Conservation (phyloP, 352 stramenopile genomes). For the Pythium plurisporium region DNA sequence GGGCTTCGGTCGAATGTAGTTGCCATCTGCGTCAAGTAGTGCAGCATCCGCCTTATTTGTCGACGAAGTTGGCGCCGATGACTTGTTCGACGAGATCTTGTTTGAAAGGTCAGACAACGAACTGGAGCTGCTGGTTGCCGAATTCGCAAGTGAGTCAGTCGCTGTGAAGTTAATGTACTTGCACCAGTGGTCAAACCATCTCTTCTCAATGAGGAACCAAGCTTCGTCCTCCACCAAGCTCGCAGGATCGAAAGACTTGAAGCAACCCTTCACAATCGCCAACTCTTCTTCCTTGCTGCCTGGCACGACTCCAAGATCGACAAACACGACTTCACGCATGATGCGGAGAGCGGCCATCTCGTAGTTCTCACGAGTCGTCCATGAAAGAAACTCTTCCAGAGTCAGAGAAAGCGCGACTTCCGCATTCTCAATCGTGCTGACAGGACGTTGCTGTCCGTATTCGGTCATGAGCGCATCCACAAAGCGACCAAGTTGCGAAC, state of each 20-base stretch:
- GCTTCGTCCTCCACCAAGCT: conserved; percentile 75
- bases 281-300: conserved; percentile 76
- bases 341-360: conserved; percentile 75
- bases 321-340: conserved; percentile 83
- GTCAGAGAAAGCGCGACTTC: conserved; percentile 39
- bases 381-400: conserved; percentile 65
- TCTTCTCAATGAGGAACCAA: conserved; percentile 81
- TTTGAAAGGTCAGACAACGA: conserved; percentile 19
- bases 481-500: conserved; percentile 73
- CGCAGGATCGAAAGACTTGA: conserved; percentile 63
- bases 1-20: conserved; percentile 75
- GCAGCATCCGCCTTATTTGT: conserved; percentile 32
- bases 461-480: conserved; percentile 72
- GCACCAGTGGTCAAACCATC: conserved; percentile 85
- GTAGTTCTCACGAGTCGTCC: conserved; percentile 62
- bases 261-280: conserved; percentile 64
- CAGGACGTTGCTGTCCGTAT: conserved; percentile 17
- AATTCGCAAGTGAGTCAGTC: conserved; percentile 23
- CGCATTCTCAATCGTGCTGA: conserved; percentile 26
- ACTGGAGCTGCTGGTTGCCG: conserved; percentile 13
- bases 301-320: conserved; percentile 73
- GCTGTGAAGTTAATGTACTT: conserved; percentile 56
- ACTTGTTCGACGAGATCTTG: conserved; percentile 8
- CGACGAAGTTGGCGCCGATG: neutral
- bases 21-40: conserved; percentile 75